Evolutionary conservation across 805 yeast species (phyloP), one percentile per base, ranked within the genome.

Genomic region (Starmerella asiatica): DNA sequence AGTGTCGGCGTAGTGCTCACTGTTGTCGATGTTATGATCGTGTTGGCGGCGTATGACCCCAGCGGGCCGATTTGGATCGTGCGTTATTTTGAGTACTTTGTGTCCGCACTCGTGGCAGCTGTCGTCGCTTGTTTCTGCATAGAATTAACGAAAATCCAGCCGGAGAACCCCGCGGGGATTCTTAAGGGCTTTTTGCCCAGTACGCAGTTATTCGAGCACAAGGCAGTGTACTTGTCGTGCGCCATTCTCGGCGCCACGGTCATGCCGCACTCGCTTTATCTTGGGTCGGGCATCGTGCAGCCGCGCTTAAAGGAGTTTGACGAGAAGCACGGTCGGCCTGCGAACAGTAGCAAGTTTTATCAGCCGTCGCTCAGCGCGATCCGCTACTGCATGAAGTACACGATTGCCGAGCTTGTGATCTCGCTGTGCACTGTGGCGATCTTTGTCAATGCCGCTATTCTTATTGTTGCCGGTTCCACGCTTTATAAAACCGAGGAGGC

Each of bases 161-260:
- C 76, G 4, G 73, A 72, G 2, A 61, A 75, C 31, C 64, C 72
- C 16, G 55, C 61, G 32, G 71, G 65, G 4, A 68, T 85, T 3
- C 57, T 71, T 36, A 59, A 62, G 48, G 94, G 94, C 0, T 81
- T 78, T 50, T 52, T 83, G 16, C 96, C 96, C 0, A 68, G 74
- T 9, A 59, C 55, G n/a, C 67, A 73, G 38, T 65, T 74, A 40
- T 59, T 64, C 21, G 75, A 75, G 50, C 73, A 69, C 53, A 68
- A 71, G 53, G 91, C 93, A 0, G 60, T 81, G 21, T 84, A 76
- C 53, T 62, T 83, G 17, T 73, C 88, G 19, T 65, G 86, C 49
- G 94, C 93, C 20, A 81, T 85, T 36, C 65, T 84, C 39, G 95
- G 95, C 19, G 94, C 95, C 9, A 85, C 94, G 0, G 94, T 85